Base-by-base conservation (phyloP, 768 basidiomycete species). In the Hypsizygus marmoreus region DNA sequence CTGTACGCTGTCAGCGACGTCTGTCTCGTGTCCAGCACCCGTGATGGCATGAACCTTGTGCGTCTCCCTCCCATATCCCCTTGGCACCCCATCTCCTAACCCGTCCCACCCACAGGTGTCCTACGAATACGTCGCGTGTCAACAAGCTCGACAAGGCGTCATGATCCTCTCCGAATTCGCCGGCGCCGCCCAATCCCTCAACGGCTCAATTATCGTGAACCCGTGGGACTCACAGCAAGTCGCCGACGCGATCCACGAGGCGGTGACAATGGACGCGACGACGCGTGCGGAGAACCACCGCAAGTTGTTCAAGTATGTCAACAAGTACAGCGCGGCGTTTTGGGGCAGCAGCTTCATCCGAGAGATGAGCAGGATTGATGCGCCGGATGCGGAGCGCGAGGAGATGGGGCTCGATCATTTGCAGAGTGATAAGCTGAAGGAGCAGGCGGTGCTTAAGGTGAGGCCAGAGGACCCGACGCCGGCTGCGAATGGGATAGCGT, bases 211-310 rank as follows among this genome's bases (percentile, higher is more conserved):
- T 56, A 93, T 99, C 62, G 93, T 98, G 59, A 99, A 99, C 73
- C 97, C 97, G 16, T 95, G 97, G 95, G 97, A 98, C 66, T 89
- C 89, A n/a, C 95, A 97, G 66, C 87, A 94, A 59, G 93, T 97
- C 39, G 97, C 97, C 1, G 86, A 97, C 60, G 93, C 94, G n/a
- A 97, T 99, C 47, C 86, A 93, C 67, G 86, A 91, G 65, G 93
- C 97, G 0, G 86, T 98, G 47, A 92, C 88, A 12, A 94, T 95
- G 90, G 81, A 85, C 38, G 74, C 80, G 3, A 81, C 84, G 34
- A 82, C 78, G 30, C 81, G 92, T n/a, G 87, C 88, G 25, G 88
- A 91, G 67, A 97, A 97, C 68, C 92, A 95, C 66, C 75, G 84
- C 56, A 99, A 99, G 69, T 75, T 99, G 53, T 97, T 91, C 80